Percentiles rank a stretch among this genome's conserved stretches.
Evolutionary conservation across 2,329 filamentous ascomycete genomes (phyloP).

Genomic region (Teratosphaeria nubilosa): DNA sequence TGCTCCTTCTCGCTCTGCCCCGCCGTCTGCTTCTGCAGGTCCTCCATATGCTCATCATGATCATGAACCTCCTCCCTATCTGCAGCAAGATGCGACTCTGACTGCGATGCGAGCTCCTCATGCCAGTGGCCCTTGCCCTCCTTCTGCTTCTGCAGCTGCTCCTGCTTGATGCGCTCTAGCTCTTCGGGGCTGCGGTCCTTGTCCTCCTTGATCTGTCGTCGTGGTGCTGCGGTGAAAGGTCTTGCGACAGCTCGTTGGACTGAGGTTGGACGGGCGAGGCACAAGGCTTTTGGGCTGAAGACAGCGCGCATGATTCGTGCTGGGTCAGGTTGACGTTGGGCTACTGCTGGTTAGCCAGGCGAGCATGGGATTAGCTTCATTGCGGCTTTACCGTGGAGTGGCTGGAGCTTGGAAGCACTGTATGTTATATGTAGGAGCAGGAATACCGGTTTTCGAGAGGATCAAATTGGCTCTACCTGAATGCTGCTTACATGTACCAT

Average conservation of each 20-base stretch:
- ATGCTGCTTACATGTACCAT: neutral
- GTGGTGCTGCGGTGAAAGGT: conserved; percentile 22
- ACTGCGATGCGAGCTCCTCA: conserved; percentile 32
- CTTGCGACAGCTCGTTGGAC: neutral
- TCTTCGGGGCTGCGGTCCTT: conserved; percentile 27
- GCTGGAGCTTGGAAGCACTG: neutral
- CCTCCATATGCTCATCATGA: conserved; percentile 33
- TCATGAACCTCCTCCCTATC: conserved; percentile 34
- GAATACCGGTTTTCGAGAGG: neutral
- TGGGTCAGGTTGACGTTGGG: neutral
- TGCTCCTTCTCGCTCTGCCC: conserved; percentile 31
- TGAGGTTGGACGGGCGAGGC: neutral
- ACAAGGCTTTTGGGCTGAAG: neutral
- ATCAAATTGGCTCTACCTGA: neutral
- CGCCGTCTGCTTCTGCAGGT: conserved; percentile 35
- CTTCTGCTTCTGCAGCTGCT: conserved; percentile 34
- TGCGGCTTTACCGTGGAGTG: neutral
- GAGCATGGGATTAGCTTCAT: neutral
- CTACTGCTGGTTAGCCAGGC: neutral
- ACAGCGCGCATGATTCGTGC: neutral
- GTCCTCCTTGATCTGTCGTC: conserved; percentile 31
- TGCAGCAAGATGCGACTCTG: conserved; percentile 33
- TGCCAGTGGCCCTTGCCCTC: conserved; percentile 34
- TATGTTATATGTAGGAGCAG: neutral
- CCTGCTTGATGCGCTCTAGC: conserved; percentile 34